phyloP scores from a whole-genome alignment of 2,329 filamentous ascomycete species.

The Epicoccum sorghinum region DNA sequence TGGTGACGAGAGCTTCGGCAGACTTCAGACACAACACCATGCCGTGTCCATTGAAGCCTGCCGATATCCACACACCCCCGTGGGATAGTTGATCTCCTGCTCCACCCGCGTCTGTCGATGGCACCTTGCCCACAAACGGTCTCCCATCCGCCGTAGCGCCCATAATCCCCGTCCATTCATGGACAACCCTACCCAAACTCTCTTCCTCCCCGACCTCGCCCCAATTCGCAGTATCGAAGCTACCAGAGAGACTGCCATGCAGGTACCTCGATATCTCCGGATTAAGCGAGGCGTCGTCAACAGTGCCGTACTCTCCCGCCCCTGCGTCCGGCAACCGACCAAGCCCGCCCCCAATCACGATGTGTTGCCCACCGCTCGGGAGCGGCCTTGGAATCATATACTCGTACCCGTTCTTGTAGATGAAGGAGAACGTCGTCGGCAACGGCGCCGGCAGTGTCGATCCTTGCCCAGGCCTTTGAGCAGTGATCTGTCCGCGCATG shows the following conservation, averaged over 20 bases:
- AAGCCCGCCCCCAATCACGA: conserved; percentile 68
- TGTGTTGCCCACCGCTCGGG: conserved; percentile 51
- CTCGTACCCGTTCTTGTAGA: conserved; percentile 67
- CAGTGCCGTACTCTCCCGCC: conserved; percentile 59
- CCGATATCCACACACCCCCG: conserved; percentile 60
- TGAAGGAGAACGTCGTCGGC: conserved; percentile 64
- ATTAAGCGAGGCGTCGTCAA: conserved; percentile 62
- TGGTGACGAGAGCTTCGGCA: conserved; percentile 62
- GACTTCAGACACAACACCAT: conserved; percentile 69
- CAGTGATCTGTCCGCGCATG: conserved; percentile 49
- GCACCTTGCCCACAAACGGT: conserved; percentile 56
- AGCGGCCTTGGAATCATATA: conserved; percentile 67
- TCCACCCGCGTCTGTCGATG: conserved; percentile 15
- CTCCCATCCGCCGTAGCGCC: conserved; percentile 58
- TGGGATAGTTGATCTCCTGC: conserved; percentile 23
- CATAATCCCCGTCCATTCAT: conserved; percentile 59
- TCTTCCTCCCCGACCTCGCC: conserved; percentile 32
- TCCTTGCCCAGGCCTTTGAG: conserved; percentile 44
- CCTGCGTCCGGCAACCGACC: conserved; percentile 51
- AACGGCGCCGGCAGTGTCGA: conserved; percentile 49
- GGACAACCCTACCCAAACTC: conserved; percentile 34
- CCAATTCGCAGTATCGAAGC: conserved; percentile 58
- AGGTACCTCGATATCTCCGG: conserved; percentile 58
- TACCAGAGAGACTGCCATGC: conserved; percentile 50
- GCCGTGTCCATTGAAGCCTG: conserved; percentile 68